Conservation (phyloP, 768 basidiomycete genomes). For the Trametes cingulata region DNA sequence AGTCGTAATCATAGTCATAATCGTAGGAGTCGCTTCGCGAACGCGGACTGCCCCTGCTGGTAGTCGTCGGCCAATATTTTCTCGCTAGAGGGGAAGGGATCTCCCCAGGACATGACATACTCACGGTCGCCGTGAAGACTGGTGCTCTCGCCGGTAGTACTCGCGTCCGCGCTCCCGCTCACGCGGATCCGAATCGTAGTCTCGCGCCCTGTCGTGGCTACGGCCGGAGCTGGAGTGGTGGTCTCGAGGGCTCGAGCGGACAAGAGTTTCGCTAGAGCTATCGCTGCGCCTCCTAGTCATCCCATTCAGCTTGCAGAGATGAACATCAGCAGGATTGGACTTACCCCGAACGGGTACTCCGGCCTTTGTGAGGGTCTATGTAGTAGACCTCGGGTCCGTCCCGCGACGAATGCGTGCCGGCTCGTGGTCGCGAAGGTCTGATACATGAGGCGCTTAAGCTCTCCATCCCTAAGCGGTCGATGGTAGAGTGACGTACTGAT, state of each 20-base stretch:
- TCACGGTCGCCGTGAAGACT: conserved; percentile 10
- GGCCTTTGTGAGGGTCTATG: conserved; percentile 8
- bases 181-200: not conserved
- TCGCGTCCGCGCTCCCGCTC: conserved; percentile 11
- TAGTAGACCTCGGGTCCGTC: not conserved
- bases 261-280: conserved; percentile 18
- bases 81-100: not conserved
- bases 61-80: not conserved
- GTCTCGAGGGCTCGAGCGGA: conserved; percentile 11
- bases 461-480: not conserved
- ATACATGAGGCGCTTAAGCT: not conserved
- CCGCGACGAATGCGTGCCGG: conserved; percentile 14
- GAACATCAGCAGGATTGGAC: not conserved
- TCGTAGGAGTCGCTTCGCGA: conserved; percentile 8
- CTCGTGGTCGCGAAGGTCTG: conserved; percentile 18
- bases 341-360: conserved; percentile 11
- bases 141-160: conserved; percentile 11
- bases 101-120: not conserved
- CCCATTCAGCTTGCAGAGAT: not conserved
- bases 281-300: conserved; percentile 1
- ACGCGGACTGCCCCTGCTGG: conserved; percentile 11
- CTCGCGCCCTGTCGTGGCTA: conserved; percentile 3
- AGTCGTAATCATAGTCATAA: not conserved
- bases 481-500: conserved; percentile 4
- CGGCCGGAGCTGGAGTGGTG: conserved; percentile 12